A percentile compares a stretch with the other conserved stretches of the same genome.
Conservation (phyloP, 225 moss, liverwort and hornwort genomes). For the Bryoerythrophyllum caledonicum region DNA sequence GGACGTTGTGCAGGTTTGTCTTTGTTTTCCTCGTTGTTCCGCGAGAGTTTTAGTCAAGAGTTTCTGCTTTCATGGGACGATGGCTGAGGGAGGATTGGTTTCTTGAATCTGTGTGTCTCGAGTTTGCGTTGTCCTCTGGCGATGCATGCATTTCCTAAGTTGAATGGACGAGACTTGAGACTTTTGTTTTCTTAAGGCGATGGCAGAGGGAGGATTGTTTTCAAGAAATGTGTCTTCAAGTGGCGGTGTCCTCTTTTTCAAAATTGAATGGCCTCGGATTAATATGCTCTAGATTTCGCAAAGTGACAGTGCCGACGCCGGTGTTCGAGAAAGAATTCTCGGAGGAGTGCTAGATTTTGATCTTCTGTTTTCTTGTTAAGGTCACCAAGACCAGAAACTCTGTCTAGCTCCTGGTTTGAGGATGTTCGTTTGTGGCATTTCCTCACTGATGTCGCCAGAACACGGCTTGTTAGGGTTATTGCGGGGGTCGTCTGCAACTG, state of each 20-base stretch:
- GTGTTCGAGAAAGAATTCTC: not conserved
- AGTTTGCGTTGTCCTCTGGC: no score
- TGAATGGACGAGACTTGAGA: not conserved
- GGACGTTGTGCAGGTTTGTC: slow-evolving; percentile 68
- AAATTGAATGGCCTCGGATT: not conserved
- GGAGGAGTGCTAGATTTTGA: not conserved
- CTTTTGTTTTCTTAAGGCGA: not conserved
- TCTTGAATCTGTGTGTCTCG: no score
- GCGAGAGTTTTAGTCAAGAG: no score
- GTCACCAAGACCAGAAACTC: not conserved
- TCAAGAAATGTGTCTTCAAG: not conserved
- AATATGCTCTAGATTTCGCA: no score
- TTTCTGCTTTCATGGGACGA: not conserved
- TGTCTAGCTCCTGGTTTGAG: not conserved
- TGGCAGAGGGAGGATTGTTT: not conserved
- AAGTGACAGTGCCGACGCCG: not conserved
- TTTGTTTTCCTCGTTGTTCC: no score
- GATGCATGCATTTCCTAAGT: no score
- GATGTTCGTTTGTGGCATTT: not conserved
- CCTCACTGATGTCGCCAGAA: not conserved
- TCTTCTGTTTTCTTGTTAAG: not conserved
- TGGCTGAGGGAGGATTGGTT: no score
- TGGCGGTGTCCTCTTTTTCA: not conserved
- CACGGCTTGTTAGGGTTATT: slow-evolving; percentile 2
- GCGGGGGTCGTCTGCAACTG: not conserved